Evolutionary conservation across 257 asterid species (phyloP), one percentile per base, ranked within the genome.

Genomic region (Solanum medicagineum): DNA sequence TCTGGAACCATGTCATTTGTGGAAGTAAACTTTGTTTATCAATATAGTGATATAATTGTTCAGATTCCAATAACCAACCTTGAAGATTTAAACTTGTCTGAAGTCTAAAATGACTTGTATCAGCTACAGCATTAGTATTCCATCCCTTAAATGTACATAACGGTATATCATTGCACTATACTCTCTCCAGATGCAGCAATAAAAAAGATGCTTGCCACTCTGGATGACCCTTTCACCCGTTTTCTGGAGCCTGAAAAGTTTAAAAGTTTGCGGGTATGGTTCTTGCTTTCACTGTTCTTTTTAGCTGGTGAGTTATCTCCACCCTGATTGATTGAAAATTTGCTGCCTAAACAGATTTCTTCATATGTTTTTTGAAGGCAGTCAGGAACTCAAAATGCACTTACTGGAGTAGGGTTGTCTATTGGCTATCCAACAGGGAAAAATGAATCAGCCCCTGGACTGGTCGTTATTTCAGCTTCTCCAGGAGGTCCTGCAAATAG

Each of bases 161-260:
- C 29, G 49, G 16, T 26, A 29, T 53, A 79, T 79, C 19, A 10
- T 79, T 53, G 49, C 49, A 54, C 83, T 29, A 79, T 29, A 16
- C 19, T 84, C 24, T 88, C 88, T 87, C 85, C 66, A 97, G 99
- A 97, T 90, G 89, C 93, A 12, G 98, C 98, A 75, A 97, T 95
- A 86, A 93, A 89, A 92, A 97, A 95, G 92, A 97, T 97, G 99
- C 89, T 95, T 65, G 94, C 98, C 66, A 95, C 99, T 82, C 89
- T 97, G 85, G 97, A 92, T 89, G 99, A 97, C 85, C 98, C 98
- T 83, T 97, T 97, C 90, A 97, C 98, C 45, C 95, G 99, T 86
- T 97, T 97, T 88, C 88, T 97, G 90, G 99, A 97, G 93, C 99
- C 98, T 66, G 93, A 92, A 79, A 97, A 88, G 87, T 95, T 95